Conservation (phyloP, 495 filamentous ascomycete genomes). For the Penicillium alfredii region DNA sequence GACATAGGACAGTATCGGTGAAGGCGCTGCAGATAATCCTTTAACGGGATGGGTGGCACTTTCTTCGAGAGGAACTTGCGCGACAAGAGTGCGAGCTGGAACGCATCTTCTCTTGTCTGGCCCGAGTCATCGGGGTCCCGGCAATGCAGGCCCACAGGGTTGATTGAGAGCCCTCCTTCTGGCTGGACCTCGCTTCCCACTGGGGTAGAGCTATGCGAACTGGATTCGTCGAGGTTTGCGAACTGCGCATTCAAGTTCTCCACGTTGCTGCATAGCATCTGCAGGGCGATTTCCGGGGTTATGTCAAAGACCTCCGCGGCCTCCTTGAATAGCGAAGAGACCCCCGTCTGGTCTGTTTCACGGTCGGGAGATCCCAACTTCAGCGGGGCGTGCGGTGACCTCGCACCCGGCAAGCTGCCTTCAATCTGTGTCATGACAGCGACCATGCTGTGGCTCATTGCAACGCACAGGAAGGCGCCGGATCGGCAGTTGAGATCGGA, state of each 20-base stretch:
- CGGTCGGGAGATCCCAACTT: constrained; percentile 13
- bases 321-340: constrained; percentile 6
- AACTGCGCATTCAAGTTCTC: constrained; percentile 66
- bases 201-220: constrained; percentile 47
- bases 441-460: constrained; percentile 25
- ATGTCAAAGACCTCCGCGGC: constrained; percentile 63
- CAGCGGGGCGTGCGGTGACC: constrained; percentile 11
- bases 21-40: constrained; percentile 80
- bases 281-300: constrained; percentile 67
- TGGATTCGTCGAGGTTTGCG: constrained; percentile 52
- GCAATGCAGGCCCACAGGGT: constrained; percentile 28
- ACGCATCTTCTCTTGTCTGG: constrained; percentile 11
- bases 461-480: constrained; percentile 8
- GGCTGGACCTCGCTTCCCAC: constrained; percentile 48
- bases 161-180: constrained; percentile 15
- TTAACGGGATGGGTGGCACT: constrained; percentile 70
- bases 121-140: constrained; percentile 6
- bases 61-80: constrained; percentile 89
- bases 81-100: constrained; percentile 51
- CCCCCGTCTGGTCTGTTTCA: constrained; percentile 14
- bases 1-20: constrained; percentile 92
- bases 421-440: constrained; percentile 21
- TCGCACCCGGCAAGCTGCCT: constrained; percentile 1
- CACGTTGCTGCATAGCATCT: constrained; percentile 65
- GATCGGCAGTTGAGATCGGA: constrained; percentile 6